Evolutionary conservation across 176 grass and related monocot species (phyloP).

Genomic region (Thalia dealbata): DNA sequence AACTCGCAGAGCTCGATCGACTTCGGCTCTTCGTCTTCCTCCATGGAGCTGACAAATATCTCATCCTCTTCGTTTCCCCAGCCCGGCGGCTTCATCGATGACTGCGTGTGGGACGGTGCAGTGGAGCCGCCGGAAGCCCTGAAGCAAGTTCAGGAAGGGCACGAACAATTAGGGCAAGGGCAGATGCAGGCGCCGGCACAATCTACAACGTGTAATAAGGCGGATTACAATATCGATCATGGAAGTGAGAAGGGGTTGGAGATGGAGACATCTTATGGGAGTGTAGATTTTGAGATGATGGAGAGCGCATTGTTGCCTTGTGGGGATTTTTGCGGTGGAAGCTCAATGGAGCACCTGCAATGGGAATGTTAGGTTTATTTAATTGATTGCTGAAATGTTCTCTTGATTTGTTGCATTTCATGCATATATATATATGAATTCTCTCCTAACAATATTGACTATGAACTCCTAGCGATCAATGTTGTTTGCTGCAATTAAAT

Average conservation of each 20-base stretch:
- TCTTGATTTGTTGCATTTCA: neutral
- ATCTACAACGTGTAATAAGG: neutral
- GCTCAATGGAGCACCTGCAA: constrained; percentile 70
- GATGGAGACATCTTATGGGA: constrained; percentile 55
- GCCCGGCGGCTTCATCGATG: constrained; percentile 44
- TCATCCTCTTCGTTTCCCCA: constrained; percentile 47
- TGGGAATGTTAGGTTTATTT: constrained; percentile 60
- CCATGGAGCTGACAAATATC: constrained; percentile 29
- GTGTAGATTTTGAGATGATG: constrained; percentile 73
- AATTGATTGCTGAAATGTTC: too few relatives aligned
- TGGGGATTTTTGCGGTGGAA: constrained; percentile 43
- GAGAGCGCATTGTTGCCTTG: constrained; percentile 52
- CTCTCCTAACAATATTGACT: too few relatives aligned
- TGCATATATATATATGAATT: neutral
- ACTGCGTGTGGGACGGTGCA: constrained; percentile 36
- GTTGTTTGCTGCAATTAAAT: too few relatives aligned
- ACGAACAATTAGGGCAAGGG: constrained; percentile 4
- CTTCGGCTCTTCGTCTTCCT: constrained; percentile 43
- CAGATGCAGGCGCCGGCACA: neutral
- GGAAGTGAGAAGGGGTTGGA: constrained; percentile 39
- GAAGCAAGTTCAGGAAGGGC: constrained; percentile 20
- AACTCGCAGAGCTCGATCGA: constrained; percentile 53
- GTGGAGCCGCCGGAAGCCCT: constrained; percentile 18
- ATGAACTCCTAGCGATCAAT: too few relatives aligned
- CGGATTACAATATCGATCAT: constrained; percentile 1